Conservation (phyloP, 1,284 basidiomycete genomes). For the Austropuccinia psidii region DNA sequence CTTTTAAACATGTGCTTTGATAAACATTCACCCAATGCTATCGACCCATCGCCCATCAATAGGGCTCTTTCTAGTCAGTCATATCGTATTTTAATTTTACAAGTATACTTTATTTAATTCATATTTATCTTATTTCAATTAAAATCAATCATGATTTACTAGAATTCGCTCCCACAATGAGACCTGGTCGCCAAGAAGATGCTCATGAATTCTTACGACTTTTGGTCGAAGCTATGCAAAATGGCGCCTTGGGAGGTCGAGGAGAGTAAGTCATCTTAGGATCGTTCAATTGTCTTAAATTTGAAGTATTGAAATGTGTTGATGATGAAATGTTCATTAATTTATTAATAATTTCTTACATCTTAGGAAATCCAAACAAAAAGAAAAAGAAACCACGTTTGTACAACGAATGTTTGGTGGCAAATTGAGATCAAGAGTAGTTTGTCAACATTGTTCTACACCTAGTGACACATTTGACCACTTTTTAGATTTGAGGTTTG, state of each 20-base stretch:
- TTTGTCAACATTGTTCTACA: conserved; percentile 72
- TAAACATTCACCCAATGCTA: conserved; percentile 12
- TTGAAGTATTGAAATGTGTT: too few relatives aligned
- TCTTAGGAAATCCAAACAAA: conserved; percentile 37
- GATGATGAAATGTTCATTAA: too few relatives aligned
- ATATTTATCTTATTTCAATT: background rate
- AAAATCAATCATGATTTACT: background rate
- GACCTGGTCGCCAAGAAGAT: conserved; percentile 88
- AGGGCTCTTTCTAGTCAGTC: conserved; percentile 41
- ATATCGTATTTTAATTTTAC: background rate
- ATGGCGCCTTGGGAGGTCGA: conserved; percentile 65
- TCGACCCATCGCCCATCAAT: conserved; percentile 39
- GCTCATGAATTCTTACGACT: conserved; percentile 97
- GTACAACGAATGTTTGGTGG: conserved; percentile 93
- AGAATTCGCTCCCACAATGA: conserved; percentile 89
- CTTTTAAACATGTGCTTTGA: conserved; percentile 25
- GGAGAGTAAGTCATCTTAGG: conserved; percentile 57
- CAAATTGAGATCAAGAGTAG: conserved; percentile 79
- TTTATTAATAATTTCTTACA: background rate
- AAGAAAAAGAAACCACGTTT: conserved; percentile 80
- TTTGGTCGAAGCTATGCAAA: conserved; percentile 82
- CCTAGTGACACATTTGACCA: conserved; percentile 96
- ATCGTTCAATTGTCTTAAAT: background rate
- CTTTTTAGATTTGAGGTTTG: conserved; percentile 69
- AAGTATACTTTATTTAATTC: background rate